phyloP scores from a whole-genome alignment of 306 rosid species.

The Trifolium dubium region DNA sequence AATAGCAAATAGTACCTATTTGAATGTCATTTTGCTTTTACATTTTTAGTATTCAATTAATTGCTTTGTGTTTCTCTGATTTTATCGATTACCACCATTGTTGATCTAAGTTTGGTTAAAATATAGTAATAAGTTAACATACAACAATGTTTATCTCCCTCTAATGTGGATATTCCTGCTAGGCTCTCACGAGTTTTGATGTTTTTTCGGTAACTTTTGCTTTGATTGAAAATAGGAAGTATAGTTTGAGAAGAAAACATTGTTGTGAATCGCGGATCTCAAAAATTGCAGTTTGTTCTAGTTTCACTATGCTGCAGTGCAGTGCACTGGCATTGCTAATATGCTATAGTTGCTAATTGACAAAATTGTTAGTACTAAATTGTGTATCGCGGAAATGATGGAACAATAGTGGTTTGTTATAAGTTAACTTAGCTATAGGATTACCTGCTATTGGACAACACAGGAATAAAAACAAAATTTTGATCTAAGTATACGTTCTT shows the following conservation, averaged over 20 bases:
- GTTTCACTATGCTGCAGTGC: neutral
- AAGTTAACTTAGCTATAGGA: neutral
- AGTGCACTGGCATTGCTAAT: neutral
- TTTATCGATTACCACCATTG: slow-evolving; percentile 1
- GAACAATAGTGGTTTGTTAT: neutral
- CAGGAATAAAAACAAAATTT: neutral
- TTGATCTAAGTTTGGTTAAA: neutral
- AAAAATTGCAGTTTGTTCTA: neutral
- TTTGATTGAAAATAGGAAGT: neutral
- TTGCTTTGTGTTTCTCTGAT: neutral
- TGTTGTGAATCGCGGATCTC: neutral
- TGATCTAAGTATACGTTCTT: neutral
- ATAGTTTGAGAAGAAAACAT: neutral
- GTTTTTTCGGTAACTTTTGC: slow-evolving; percentile 9
- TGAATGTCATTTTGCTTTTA: slow-evolving; percentile 10
- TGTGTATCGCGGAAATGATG: too few relatives aligned
- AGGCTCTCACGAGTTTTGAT: neutral
- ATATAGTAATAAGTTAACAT: neutral
- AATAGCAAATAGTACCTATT: neutral
- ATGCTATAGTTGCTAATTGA: neutral
- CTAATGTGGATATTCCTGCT: slow-evolving; percentile 2
- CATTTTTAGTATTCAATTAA: neutral
- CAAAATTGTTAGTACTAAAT: neutral
- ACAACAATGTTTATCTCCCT: neutral
- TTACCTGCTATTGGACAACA: neutral